Percentiles rank a stretch among this genome's conserved stretches.
phyloP scores from a whole-genome alignment of 805 yeast species.

The Yarrowia alimentaria region DNA sequence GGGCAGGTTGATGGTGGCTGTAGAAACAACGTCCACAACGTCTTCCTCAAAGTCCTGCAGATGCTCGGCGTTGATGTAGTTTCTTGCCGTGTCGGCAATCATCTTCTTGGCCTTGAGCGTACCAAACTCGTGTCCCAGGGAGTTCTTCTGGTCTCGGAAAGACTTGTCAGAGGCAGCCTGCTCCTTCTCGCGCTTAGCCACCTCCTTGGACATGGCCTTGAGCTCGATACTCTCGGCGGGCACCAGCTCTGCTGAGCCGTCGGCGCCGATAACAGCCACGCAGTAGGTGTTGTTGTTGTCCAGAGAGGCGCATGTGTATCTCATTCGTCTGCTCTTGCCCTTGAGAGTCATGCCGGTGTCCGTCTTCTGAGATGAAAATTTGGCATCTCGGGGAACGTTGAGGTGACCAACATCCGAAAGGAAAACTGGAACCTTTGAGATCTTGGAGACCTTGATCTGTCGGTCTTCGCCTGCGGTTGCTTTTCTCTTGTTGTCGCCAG shows the following conservation, averaged over 20 bases:
- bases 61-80: constrained; percentile 80
- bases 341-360: constrained; percentile 13
- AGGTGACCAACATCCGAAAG: constrained; percentile 15
- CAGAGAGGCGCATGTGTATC: constrained; percentile 22
- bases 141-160: constrained; percentile 56
- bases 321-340: constrained; percentile 23
- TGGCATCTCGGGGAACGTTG: constrained; percentile 14
- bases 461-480: constrained; percentile 1
- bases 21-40: constrained; percentile 75
- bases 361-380: constrained; percentile 1
- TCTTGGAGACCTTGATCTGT: constrained; percentile 22
- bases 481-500: constrained; percentile 22
- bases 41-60: constrained; percentile 72
- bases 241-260: constrained; percentile 14
- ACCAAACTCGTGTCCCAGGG: constrained; percentile 94
- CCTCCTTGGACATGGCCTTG: constrained; percentile 24
- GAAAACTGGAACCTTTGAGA: constrained; percentile 5
- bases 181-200: constrained; percentile 11
- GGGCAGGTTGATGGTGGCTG: constrained; percentile 71
- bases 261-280: constrained; percentile 14
- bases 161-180: neutral
- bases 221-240: constrained; percentile 21
- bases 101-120: constrained; percentile 95
- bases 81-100: constrained; percentile 73
- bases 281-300: constrained; percentile 21